phyloP scores from a whole-genome alignment of 768 basidiomycete species.

The Crucibulum laeve region DNA sequence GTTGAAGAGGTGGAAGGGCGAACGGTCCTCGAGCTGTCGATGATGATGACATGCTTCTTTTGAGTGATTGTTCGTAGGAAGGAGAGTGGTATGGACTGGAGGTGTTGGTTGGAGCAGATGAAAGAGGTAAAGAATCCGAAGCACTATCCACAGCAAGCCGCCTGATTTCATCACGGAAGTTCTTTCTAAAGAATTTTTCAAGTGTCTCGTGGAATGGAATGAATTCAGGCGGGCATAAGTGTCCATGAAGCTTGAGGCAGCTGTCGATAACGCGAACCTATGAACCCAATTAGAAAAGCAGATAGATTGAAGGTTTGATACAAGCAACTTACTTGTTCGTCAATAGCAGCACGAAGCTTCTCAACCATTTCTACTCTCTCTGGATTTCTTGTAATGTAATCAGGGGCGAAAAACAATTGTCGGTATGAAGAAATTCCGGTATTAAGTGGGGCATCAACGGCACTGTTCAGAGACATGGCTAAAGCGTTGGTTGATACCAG shows the following conservation, averaged over 20 bases:
- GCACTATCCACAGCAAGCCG: slow-evolving; percentile 58
- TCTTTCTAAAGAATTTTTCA: slow-evolving; percentile 79
- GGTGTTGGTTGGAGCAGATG: slow-evolving; percentile 28
- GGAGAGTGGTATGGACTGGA: slow-evolving; percentile 44
- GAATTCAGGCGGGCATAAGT: slow-evolving; percentile 83
- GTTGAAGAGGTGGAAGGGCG: slow-evolving; percentile 48
- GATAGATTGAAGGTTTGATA: background rate
- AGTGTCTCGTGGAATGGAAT: slow-evolving; percentile 89
- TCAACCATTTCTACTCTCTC: slow-evolving; percentile 69
- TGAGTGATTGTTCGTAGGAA: slow-evolving; percentile 44
- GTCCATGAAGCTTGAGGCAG: slow-evolving; percentile 79
- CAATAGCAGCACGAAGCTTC: slow-evolving; percentile 68
- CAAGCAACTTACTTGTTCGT: slow-evolving; percentile 62
- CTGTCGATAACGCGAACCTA: slow-evolving; percentile 79
- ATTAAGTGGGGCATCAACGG: slow-evolving; percentile 77
- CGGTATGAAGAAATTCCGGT: slow-evolving; percentile 79
- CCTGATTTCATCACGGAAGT: slow-evolving; percentile 79
- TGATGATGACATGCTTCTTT: slow-evolving; percentile 41
- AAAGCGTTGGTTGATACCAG: slow-evolving; percentile 73
- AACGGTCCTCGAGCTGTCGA: slow-evolving; percentile 40
- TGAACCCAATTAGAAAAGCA: background rate
- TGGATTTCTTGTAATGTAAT: slow-evolving; percentile 64
- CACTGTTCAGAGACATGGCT: slow-evolving; percentile 82
- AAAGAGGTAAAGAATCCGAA: slow-evolving; percentile 40
- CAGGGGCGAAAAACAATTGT: slow-evolving; percentile 66